Evolutionary conservation across 805 yeast species (phyloP).

Genomic region (Kodamaea kakaduensis): DNA sequence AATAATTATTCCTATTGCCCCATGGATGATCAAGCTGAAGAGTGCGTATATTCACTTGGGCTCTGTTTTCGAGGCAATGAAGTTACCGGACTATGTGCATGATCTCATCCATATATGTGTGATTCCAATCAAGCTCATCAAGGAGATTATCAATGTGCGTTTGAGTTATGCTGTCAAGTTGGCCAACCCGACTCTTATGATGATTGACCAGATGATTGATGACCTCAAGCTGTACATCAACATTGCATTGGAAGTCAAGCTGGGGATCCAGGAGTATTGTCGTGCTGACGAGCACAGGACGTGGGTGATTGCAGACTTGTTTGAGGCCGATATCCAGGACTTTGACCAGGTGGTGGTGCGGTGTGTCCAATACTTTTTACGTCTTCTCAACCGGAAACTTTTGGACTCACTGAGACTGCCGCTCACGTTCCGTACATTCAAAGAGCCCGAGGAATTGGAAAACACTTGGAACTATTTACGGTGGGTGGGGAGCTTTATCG

Average conservation of each 20-base stretch:
- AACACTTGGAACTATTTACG: constrained; percentile 75
- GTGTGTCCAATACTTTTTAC: constrained; percentile 69
- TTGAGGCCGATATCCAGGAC: constrained; percentile 48
- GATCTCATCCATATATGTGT: constrained; percentile 60
- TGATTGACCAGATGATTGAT: constrained; percentile 89
- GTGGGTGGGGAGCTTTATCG: constrained; percentile 71
- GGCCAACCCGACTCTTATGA: constrained; percentile 86
- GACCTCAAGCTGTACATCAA: constrained; percentile 76
- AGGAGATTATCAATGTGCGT: constrained; percentile 72
- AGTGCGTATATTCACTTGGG: constrained; percentile 62
- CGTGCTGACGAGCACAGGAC: constrained; percentile 50
- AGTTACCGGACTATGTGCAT: constrained; percentile 69
- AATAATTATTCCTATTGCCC: constrained; percentile 64
- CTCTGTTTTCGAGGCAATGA: constrained; percentile 58
- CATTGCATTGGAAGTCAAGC: constrained; percentile 70
- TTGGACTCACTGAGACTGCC: constrained; percentile 66
- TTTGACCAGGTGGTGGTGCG: constrained; percentile 66
- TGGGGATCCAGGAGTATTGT: constrained; percentile 57
- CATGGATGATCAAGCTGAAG: constrained; percentile 80
- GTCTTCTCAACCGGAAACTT: constrained; percentile 69
- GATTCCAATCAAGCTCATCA: constrained; percentile 76
- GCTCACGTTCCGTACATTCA: constrained; percentile 71
- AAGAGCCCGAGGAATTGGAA: constrained; percentile 88
- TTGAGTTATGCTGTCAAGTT: constrained; percentile 73
- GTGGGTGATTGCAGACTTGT: constrained; percentile 67